Conservation (phyloP, 2,329 filamentous ascomycete species). For the Botryotinia narcissicola region DNA sequence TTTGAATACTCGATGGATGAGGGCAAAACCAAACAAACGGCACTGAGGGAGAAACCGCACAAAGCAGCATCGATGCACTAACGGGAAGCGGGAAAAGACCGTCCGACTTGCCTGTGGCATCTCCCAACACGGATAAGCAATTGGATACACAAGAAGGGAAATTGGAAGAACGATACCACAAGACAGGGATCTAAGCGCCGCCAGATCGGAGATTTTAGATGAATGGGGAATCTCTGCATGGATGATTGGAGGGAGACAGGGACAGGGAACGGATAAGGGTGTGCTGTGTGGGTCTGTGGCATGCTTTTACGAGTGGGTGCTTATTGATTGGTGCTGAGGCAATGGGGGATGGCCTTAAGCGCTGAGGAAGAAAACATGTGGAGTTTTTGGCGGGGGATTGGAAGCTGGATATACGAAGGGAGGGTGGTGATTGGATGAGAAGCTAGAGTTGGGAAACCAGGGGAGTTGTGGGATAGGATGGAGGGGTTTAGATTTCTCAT, state of each 20-base stretch:
- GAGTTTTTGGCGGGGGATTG: constrained; percentile 3
- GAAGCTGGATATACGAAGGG: neutral
- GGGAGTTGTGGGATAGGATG: neutral
- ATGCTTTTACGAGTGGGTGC: neutral
- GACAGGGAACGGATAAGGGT: neutral
- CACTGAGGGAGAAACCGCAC: neutral
- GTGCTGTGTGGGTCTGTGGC: neutral
- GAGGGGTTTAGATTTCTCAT: neutral
- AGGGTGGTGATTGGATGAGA: neutral
- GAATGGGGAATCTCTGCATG: neutral
- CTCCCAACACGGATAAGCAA: neutral
- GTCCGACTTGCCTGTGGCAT: neutral
- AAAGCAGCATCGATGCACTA: constrained; percentile 5
- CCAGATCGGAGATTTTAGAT: neutral
- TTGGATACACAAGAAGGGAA: neutral
- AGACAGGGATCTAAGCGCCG: constrained; percentile 19
- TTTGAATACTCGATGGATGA: neutral
- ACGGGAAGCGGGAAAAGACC: neutral
- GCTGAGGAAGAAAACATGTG: constrained; percentile 2
- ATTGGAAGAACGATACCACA: neutral
- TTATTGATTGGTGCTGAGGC: neutral
- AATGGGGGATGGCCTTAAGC: constrained; percentile 8
- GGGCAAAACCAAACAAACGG: neutral
- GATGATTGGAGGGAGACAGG: neutral
- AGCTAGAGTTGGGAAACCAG: neutral